Percentiles rank a stretch among this genome's conserved stretches.
phyloP scores from a whole-genome alignment of 225 moss, liverwort and hornwort genomes.

The Polytrichum commune region DNA sequence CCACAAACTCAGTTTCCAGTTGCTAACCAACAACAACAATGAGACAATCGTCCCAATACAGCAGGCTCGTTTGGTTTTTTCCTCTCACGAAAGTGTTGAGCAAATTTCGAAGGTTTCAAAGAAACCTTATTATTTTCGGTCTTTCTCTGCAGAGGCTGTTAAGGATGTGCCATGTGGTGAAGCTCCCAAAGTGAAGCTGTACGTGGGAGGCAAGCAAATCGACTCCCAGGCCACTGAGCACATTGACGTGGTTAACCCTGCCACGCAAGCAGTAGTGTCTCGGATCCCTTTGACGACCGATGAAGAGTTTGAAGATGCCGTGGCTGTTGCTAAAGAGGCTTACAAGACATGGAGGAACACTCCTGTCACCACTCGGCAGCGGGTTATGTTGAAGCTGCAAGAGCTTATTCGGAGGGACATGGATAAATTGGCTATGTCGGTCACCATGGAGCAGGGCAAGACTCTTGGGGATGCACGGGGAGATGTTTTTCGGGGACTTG shows the following conservation, averaged over 20 bases:
- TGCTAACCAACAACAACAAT: slow-evolving; percentile 11
- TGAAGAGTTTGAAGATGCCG: slow-evolving; percentile 73
- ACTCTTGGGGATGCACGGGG: slow-evolving; percentile 84
- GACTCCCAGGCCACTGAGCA: slow-evolving; percentile 66
- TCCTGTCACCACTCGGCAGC: slow-evolving; percentile 80
- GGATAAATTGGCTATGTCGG: slow-evolving; percentile 79
- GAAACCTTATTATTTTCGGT: slow-evolving; percentile 3
- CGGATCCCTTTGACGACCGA: slow-evolving; percentile 68
- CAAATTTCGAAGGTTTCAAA: too few species aligned
- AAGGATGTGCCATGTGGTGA: slow-evolving; percentile 27
- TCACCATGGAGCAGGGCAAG: slow-evolving; percentile 92
- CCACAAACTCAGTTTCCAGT: slow-evolving; percentile 21
- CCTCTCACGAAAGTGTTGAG: too few species aligned
- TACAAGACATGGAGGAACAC: slow-evolving; percentile 73
- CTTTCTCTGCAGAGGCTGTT: slow-evolving; percentile 31
- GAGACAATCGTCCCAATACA: too few species aligned
- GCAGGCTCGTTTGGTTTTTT: too few species aligned
- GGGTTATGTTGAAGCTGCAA: slow-evolving; percentile 95
- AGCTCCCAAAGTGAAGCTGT: slow-evolving; percentile 68
- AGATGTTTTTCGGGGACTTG: slow-evolving; percentile 90
- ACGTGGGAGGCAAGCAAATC: slow-evolving; percentile 68
- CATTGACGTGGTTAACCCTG: slow-evolving; percentile 85
- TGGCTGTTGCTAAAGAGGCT: slow-evolving; percentile 78
- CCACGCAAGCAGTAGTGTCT: slow-evolving; percentile 78
- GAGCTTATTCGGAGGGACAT: slow-evolving; percentile 92